phyloP scores from a whole-genome alignment of 129 eudicot genomes.

The Flaveria sonorensis region DNA sequence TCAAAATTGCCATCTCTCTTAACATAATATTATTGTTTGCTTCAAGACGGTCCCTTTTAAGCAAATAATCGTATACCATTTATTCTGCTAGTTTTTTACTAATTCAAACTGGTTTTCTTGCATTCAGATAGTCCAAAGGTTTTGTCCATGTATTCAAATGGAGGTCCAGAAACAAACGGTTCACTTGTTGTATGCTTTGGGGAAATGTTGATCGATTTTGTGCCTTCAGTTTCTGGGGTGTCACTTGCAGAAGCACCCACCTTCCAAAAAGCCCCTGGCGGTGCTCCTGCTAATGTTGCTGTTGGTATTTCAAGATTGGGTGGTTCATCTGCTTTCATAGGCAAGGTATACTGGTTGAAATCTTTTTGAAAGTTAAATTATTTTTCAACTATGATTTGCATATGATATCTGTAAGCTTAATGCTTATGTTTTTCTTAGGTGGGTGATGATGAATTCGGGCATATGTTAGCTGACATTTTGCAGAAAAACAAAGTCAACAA shows the following conservation, averaged over 20 bases:
- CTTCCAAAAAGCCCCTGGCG: conserved; percentile 86
- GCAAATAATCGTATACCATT: not conserved
- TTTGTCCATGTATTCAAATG: conserved; percentile 32
- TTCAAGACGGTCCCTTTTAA: not conserved
- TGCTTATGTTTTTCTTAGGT: conserved; percentile 38
- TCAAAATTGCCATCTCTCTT: not conserved
- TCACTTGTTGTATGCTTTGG: conserved; percentile 65
- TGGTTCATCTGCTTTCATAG: conserved; percentile 88
- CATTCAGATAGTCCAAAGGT: conserved; percentile 28
- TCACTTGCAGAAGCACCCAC: conserved; percentile 89
- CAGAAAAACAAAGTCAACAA: conserved; percentile 58
- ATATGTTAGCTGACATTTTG: conserved; percentile 59
- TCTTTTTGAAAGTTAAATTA: not conserved
- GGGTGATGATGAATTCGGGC: conserved; percentile 65
- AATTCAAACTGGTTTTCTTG: conserved; percentile 6
- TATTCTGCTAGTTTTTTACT: conserved; percentile 9
- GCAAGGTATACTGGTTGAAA: conserved; percentile 50
- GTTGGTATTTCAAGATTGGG: conserved; percentile 77
- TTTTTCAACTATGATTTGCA: not conserved
- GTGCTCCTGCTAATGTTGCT: conserved; percentile 98
- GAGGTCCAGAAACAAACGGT: conserved; percentile 14
- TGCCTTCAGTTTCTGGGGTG: conserved; percentile 78
- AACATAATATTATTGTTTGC: not conserved
- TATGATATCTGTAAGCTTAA: not conserved
- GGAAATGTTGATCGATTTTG: conserved; percentile 86